Percentiles rank a stretch among this genome's conserved stretches.
phyloP scores from a whole-genome alignment of 2,329 filamentous ascomycete genomes.

The Fusarium sp. region DNA sequence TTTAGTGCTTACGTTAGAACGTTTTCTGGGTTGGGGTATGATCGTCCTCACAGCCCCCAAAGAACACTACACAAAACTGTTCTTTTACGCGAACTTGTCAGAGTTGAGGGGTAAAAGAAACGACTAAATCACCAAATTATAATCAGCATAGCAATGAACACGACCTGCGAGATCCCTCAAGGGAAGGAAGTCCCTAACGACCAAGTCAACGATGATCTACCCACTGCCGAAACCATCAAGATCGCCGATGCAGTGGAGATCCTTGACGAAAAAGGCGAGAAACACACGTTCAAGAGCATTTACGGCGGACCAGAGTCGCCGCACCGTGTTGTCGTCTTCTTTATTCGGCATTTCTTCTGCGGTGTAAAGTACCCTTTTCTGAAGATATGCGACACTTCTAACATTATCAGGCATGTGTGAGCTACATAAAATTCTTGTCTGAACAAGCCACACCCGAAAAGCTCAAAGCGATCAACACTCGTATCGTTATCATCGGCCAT shows the following conservation, averaged over 20 bases:
- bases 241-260: constrained; percentile 16
- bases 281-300: constrained; percentile 28
- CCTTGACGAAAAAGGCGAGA: constrained; percentile 10
- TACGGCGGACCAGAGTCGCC: constrained; percentile 9
- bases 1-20: constrained; percentile 15
- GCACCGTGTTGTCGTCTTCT: constrained; percentile 24
- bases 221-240: not conserved
- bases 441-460: constrained; percentile 26
- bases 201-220: constrained; percentile 16
- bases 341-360: constrained; percentile 37
- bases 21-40: not conserved
- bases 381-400: not conserved
- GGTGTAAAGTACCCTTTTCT: not conserved
- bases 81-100: not conserved
- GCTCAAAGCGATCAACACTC: constrained; percentile 14
- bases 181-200: not conserved
- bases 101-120: not conserved
- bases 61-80: not conserved
- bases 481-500: constrained; percentile 25
- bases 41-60: not conserved
- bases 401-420: constrained; percentile 14
- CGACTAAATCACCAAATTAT: not conserved
- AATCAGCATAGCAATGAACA: not conserved
- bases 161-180: constrained; percentile 1
- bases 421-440: constrained; percentile 24